Conservation (phyloP, 225 moss, liverwort and hornwort species). For the Asterella californica region DNA sequence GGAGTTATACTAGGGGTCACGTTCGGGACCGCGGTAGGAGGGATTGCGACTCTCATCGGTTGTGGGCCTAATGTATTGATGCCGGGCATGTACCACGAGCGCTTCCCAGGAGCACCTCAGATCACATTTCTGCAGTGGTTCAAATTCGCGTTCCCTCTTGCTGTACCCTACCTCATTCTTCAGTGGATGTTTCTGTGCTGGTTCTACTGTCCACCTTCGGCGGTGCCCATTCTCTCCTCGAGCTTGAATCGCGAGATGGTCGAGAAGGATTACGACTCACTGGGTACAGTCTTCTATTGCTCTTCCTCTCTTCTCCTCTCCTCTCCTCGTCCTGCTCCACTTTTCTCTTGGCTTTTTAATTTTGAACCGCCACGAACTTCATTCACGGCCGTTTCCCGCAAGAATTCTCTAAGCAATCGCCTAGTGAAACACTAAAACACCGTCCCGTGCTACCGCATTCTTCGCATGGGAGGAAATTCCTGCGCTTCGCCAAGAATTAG, state of each 20-base stretch:
- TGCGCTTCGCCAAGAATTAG: too few species aligned
- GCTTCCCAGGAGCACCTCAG: conserved; percentile 59
- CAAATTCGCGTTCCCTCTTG: conserved; percentile 59
- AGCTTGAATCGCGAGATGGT: conserved; percentile 34
- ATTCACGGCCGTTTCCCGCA: too few species aligned
- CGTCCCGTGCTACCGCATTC: too few species aligned
- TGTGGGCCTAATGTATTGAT: conserved; percentile 74
- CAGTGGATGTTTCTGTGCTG: conserved; percentile 71
- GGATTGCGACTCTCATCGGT: conserved; percentile 70
- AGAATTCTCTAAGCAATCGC: too few species aligned
- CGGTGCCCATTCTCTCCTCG: conserved; percentile 19
- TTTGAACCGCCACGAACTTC: too few species aligned
- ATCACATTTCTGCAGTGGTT: conserved; percentile 76
- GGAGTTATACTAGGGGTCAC: conserved; percentile 76
- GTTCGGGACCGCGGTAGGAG: conserved; percentile 64
- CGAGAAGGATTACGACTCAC: conserved; percentile 19
- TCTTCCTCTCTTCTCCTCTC: background rate
- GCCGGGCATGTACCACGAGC: conserved; percentile 58
- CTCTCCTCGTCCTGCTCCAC: background rate
- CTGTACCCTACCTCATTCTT: conserved; percentile 44
- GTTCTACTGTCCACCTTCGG: conserved; percentile 45
- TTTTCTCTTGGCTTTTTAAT: background rate
- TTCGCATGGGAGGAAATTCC: too few species aligned
- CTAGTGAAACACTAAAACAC: too few species aligned
- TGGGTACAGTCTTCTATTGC: conserved; percentile 18